phyloP scores from a whole-genome alignment of 768 basidiomycete species.

The Auricularia auricula-judae region DNA sequence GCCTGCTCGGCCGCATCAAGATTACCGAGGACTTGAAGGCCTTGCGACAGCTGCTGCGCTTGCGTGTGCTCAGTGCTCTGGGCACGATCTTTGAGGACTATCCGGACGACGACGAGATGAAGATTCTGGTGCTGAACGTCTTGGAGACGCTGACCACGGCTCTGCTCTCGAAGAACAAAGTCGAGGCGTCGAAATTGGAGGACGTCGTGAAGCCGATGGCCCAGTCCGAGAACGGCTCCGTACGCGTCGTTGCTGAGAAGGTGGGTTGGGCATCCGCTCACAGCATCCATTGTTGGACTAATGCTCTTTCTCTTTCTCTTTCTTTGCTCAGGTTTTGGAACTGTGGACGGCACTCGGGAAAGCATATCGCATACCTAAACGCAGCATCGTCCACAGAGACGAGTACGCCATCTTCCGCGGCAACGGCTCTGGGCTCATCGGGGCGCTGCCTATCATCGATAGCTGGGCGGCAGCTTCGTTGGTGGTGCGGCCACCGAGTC shows the following conservation, averaged over 20 bases:
- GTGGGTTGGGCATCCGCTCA: conserved; percentile 23
- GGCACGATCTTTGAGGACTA: conserved; percentile 77
- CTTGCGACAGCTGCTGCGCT: conserved; percentile 74
- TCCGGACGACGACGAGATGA: conserved; percentile 53
- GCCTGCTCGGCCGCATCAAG: conserved; percentile 81
- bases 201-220: conserved; percentile 46
- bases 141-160: conserved; percentile 62
- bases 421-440: too few species aligned
- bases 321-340: conserved; percentile 48
- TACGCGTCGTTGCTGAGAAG: conserved; percentile 51
- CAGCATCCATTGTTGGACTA: not conserved
- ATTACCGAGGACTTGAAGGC: conserved; percentile 75
- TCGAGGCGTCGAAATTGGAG: conserved; percentile 72
- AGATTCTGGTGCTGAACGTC: conserved; percentile 55
- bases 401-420: too few species aligned
- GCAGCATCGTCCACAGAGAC: conserved; percentile 19
- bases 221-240: conserved; percentile 41
- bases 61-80: conserved; percentile 92
- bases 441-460: too few species aligned
- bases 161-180: conserved; percentile 76
- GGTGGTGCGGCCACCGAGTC: too few species aligned
- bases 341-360: conserved; percentile 70
- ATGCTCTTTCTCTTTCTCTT: not conserved
- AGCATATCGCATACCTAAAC: conserved; percentile 83
- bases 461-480: too few species aligned